A percentile compares a stretch with the other conserved stretches of the same genome.
Evolutionary conservation across 768 basidiomycete genomes (phyloP).

Genomic region (Mycena vulgaris): DNA sequence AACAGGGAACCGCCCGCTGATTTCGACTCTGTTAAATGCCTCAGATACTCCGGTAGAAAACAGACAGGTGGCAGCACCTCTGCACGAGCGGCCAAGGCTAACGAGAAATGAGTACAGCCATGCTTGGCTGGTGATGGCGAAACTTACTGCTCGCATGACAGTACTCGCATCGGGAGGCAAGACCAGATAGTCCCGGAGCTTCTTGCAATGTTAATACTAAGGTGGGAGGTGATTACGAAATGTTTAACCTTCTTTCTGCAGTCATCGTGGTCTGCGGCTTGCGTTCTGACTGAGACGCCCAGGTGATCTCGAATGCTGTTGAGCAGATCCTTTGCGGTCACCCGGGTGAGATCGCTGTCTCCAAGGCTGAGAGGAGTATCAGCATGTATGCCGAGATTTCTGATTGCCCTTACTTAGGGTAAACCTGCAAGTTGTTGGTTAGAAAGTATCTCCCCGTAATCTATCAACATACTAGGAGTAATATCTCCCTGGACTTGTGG

Average conservation of each 20-base stretch:
- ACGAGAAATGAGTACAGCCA: neutral
- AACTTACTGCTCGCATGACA: neutral
- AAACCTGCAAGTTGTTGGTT: neutral
- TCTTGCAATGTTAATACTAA: neutral
- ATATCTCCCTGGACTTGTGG: neutral
- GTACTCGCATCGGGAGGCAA: neutral
- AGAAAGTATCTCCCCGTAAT: neutral
- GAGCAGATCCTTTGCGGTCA: neutral
- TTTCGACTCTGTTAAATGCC: neutral
- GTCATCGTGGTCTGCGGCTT: neutral
- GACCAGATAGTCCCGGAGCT: slow-evolving; percentile 11
- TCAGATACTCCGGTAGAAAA: neutral
- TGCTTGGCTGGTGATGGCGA: neutral
- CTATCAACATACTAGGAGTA: neutral
- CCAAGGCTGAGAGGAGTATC: neutral
- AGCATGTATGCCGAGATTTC: neutral
- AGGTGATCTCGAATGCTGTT: neutral
- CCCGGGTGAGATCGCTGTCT: neutral
- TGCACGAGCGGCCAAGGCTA: slow-evolving; percentile 25
- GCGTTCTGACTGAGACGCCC: neutral
- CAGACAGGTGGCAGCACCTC: neutral
- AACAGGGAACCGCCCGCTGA: slow-evolving; percentile 16
- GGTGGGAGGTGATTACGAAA: neutral
- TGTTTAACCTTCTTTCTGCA: neutral
- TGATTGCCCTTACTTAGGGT: neutral